A percentile compares a stretch with the other conserved stretches of the same genome.
phyloP scores from a whole-genome alignment of 768 basidiomycete genomes.

The Psilocybe azurescens region DNA sequence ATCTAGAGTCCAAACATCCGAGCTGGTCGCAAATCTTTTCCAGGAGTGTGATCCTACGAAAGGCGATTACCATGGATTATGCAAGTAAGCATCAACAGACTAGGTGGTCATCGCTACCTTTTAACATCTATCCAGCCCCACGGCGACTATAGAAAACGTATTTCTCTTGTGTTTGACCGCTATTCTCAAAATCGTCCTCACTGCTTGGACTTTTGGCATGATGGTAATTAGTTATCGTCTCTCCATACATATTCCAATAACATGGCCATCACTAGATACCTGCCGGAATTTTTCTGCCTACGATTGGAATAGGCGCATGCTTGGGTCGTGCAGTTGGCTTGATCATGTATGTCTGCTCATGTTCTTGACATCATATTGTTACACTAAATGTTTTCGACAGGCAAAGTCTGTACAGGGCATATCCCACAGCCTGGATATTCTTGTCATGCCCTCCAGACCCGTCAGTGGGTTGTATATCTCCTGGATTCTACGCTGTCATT shows the following conservation, averaged over 20 bases:
- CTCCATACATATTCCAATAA: not conserved
- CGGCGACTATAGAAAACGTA: slow-evolving; percentile 69
- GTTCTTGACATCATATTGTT: not conserved
- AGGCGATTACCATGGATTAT: slow-evolving; percentile 75
- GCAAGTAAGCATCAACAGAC: slow-evolving; percentile 60
- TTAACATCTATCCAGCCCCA: slow-evolving; percentile 47
- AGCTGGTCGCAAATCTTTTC: slow-evolving; percentile 84
- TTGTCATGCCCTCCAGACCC: slow-evolving; percentile 75
- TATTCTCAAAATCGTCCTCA: slow-evolving; percentile 61
- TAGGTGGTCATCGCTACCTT: not conserved
- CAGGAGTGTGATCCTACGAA: slow-evolving; percentile 78
- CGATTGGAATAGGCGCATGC: slow-evolving; percentile 77
- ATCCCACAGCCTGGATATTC: slow-evolving; percentile 74
- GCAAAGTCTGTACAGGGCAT: slow-evolving; percentile 69
- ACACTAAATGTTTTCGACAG: slow-evolving; percentile 34
- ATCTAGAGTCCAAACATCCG: slow-evolving; percentile 71
- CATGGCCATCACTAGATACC: slow-evolving; percentile 54
- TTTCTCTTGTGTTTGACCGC: slow-evolving; percentile 71
- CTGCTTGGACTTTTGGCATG: slow-evolving; percentile 83
- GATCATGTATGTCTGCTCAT: slow-evolving; percentile 52
- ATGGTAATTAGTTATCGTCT: slow-evolving; percentile 48
- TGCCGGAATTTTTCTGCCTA: slow-evolving; percentile 78
- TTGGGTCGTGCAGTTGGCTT: slow-evolving; percentile 74
- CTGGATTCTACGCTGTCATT: slow-evolving; percentile 79
- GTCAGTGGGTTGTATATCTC: slow-evolving; percentile 69